A percentile compares a stretch with the other conserved stretches of the same genome.
Evolutionary conservation across 495 filamentous ascomycete genomes (phyloP).

Genomic region (Rostrohypoxylon terebratum): DNA sequence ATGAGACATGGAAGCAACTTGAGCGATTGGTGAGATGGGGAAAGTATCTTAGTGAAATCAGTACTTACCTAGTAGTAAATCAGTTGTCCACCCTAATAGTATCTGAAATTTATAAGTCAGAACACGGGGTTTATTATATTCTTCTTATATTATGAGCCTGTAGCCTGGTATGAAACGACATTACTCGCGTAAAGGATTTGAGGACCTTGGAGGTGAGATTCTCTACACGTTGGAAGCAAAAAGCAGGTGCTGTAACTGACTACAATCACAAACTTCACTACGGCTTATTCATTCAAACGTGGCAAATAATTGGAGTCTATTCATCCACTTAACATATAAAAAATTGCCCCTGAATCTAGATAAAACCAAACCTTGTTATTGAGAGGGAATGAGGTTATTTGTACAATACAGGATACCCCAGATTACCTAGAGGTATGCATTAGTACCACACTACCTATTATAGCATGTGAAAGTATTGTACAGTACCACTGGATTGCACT

Average conservation of each 20-base stretch:
- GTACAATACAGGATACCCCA: constrained; percentile 1
- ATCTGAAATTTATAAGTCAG: neutral
- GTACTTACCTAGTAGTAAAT: neutral
- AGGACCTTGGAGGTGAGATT: neutral
- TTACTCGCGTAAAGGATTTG: neutral
- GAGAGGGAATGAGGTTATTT: too few relatives aligned
- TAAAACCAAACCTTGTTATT: too few relatives aligned
- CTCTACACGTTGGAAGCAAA: too few relatives aligned
- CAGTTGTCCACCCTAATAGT: too few relatives aligned
- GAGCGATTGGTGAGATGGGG: too few relatives aligned
- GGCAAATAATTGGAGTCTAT: neutral
- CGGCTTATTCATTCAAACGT: neutral
- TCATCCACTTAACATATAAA: neutral
- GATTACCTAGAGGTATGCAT: constrained; percentile 3
- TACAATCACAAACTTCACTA: neutral
- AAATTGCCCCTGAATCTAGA: neutral
- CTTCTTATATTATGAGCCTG: neutral
- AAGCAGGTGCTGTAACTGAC: neutral
- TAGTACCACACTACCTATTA: neutral
- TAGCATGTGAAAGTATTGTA: constrained; percentile 7
- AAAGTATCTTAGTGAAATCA: too few relatives aligned
- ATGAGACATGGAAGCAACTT: too few relatives aligned
- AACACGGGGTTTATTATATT: neutral
- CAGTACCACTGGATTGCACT: too few relatives aligned
- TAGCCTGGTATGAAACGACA: neutral